A percentile compares a stretch with the other conserved stretches of the same genome.
Evolutionary conservation across 2,329 filamentous ascomycete genomes (phyloP).

Genomic region (Monosporascus sp.): DNA sequence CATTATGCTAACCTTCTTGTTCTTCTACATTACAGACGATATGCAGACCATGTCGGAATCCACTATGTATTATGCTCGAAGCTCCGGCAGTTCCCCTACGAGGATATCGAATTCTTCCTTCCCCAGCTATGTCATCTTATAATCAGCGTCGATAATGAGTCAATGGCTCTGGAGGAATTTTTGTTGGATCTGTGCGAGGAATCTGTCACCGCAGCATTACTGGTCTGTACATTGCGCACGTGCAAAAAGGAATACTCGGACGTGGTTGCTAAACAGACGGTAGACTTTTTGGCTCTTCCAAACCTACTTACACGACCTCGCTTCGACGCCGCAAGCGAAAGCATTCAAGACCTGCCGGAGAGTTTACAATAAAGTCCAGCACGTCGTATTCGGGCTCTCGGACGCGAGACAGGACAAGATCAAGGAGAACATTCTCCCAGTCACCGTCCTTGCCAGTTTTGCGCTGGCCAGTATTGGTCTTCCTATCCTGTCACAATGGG

Average conservation of each 20-base stretch:
- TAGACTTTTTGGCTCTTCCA: constrained; percentile 90
- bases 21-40: constrained; percentile 52
- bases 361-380: constrained; percentile 84
- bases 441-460: constrained; percentile 75
- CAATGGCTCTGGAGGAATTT: constrained; percentile 86
- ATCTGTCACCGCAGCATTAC: constrained; percentile 75
- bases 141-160: constrained; percentile 85
- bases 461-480: constrained; percentile 71
- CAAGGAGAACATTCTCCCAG: constrained; percentile 73
- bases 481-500: constrained; percentile 71
- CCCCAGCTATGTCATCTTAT: constrained; percentile 83
- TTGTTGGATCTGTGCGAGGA: constrained; percentile 81
- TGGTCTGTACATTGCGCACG: constrained; percentile 51
- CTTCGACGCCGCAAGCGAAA: constrained; percentile 67
- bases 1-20: not conserved
- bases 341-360: constrained; percentile 77
- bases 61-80: constrained; percentile 87
- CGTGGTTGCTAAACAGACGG: constrained; percentile 14
- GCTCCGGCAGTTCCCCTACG: constrained; percentile 82
- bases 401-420: constrained; percentile 71
- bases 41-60: constrained; percentile 84
- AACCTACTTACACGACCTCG: constrained; percentile 78
- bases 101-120: constrained; percentile 90
- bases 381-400: constrained; percentile 75
- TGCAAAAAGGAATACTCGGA: not conserved